Base-by-base conservation (phyloP, 306 rosid species). In the Clitoria ternatea region DNA sequence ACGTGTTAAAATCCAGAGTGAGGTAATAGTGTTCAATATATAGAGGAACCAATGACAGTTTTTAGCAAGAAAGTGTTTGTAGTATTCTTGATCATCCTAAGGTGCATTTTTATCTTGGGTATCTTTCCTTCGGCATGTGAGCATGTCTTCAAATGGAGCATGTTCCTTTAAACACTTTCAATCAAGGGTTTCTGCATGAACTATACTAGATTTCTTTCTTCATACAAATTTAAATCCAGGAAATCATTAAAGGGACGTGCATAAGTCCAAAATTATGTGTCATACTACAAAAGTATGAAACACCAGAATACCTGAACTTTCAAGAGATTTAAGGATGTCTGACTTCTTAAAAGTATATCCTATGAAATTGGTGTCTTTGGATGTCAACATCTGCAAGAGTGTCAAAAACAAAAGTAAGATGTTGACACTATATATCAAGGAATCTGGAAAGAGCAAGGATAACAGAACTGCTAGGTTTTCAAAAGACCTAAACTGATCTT, bases 291-390 rank as follows among this genome's bases (percentile, higher is more conserved):
- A 43, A 44, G 60, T 59, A 73, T 39, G 33, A 56, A 78, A 20
- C 27, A 35, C 12, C 35, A 37, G 66, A 62, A 42, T 45, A 91
- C 99, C 97, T 75, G 97, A 82, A 80, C 73, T 79, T 80, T 88
- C 99, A 66, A 89, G 89, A 37, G 99, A 86, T 82, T 83, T 87
- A 72, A 81, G 85, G 64, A 89, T 83, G 73, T 91, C 96, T 7
- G 99, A 95, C 60, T 95, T 91, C 82, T 89, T 91, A 57, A 63
- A 95, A 56, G 97, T 95, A 80, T 86, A 95, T 73, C 97, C 99
- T 54, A 95, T 95, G 86, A 95, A 95, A 73, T 95, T 95, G 72
- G 84, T 89, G 75, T 95, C 99, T 83, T 91, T 95, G 50, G 99
- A 95, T 15, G 97, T 87, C 84, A 95, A 79, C 99, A 95, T 95